phyloP scores from a whole-genome alignment of 2,329 filamentous ascomycete genomes.

The Fusarium nelsonii region DNA sequence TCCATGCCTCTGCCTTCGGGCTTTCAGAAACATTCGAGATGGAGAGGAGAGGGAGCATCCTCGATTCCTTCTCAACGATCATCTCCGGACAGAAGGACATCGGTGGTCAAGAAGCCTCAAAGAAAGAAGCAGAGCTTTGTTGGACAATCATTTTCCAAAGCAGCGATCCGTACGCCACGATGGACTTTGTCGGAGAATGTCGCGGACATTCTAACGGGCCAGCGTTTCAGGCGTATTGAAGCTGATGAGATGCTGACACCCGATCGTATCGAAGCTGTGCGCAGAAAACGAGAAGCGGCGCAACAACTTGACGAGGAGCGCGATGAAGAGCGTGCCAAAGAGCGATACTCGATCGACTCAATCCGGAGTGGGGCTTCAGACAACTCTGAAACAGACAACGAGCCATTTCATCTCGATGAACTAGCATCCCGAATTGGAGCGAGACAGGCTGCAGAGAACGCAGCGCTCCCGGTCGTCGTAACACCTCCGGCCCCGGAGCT shows the following conservation, averaged over 20 bases:
- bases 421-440: conserved; percentile 58
- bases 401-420: conserved; percentile 64
- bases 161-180: conserved; percentile 51
- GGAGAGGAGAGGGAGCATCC: conserved; percentile 25
- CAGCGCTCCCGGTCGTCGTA: conserved; percentile 17
- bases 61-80: conserved; percentile 26
- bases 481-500: conserved; percentile 14
- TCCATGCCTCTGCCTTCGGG: conserved; percentile 44
- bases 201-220: conserved; percentile 67
- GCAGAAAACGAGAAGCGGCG: conserved; percentile 51
- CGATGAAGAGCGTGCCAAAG: conserved; percentile 10
- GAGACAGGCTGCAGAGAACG: conserved; percentile 45
- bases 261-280: conserved; percentile 62
- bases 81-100: conserved; percentile 47
- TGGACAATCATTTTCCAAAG: conserved; percentile 28
- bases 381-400: conserved; percentile 56
- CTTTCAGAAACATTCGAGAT: conserved; percentile 34
- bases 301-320: conserved; percentile 40
- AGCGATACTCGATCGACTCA: conserved; percentile 45
- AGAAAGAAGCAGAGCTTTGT: conserved; percentile 53
- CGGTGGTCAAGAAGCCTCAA: conserved; percentile 58
- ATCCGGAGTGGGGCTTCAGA: conserved; percentile 41
- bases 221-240: conserved; percentile 67
- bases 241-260: conserved; percentile 71
- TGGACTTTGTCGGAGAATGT: conserved; percentile 69